Conservation (phyloP, 352 stramenopile genomes). For the Globisporangium parvum region DNA sequence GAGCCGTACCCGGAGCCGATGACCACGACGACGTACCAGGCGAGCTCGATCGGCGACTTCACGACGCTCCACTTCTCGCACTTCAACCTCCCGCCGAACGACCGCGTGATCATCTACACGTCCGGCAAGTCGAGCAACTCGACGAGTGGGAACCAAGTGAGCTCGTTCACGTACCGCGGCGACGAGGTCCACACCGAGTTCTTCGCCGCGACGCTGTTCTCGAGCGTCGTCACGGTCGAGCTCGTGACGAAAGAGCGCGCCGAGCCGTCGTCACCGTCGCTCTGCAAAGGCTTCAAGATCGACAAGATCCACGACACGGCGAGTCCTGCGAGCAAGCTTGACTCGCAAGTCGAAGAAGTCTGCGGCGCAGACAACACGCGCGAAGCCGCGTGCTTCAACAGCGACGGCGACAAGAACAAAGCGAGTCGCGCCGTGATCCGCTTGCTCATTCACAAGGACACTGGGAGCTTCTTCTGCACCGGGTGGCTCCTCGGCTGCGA, state of each 20-base stretch:
- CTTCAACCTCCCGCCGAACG: constrained; percentile 52
- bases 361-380: constrained; percentile 57
- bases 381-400: constrained; percentile 49
- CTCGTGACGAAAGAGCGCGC: constrained; percentile 27
- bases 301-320: constrained; percentile 42
- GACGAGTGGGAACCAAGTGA: constrained; percentile 18
- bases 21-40: constrained; percentile 18
- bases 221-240: constrained; percentile 39
- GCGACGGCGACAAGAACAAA: constrained; percentile 15
- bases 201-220: constrained; percentile 30
- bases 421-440: constrained; percentile 36
- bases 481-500: constrained; percentile 72
- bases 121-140: constrained; percentile 12
- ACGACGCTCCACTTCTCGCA: constrained; percentile 55
- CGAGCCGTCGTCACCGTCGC: constrained; percentile 15
- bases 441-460: constrained; percentile 58
- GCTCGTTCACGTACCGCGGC: constrained; percentile 28
- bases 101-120: constrained; percentile 46
- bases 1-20: constrained; percentile 20
- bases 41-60: constrained; percentile 48
- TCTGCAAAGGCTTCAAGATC: constrained; percentile 45
- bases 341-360: constrained; percentile 34
- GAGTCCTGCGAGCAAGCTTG: constrained; percentile 19
- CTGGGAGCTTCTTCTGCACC: constrained; percentile 56
- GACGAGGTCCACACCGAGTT: constrained; percentile 24